Evolutionary conservation across 371 early-diverging fungal genomes (phyloP), one percentile per base, ranked within the genome.

Genomic region (Mucor lusitanicus): DNA sequence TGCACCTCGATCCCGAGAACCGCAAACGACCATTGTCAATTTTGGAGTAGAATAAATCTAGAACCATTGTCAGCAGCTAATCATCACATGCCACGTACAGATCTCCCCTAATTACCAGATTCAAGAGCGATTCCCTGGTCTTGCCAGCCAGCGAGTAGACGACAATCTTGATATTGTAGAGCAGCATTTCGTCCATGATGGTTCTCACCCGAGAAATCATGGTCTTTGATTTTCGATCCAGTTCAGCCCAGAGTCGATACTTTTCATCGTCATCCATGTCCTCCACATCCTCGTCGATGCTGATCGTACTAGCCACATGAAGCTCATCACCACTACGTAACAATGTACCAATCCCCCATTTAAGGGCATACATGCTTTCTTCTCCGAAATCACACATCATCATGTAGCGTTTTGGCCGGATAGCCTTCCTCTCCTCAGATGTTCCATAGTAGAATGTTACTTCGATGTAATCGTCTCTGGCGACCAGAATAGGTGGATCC

Each of bases 21-120:
- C 86, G 48, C 86, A 86, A 13, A 88, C 79, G 9, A 86, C 82
- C 72, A 86, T 86, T 0, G 86, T 83, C 42, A 86, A 60, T 63
- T 60, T 60, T n/a, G 76, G 73, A 58, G 83, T 64, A 12, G 77
- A 78, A 60, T 74, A 82, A 63, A 87, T 85, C 81, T 79, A 63
- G 2, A 61, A 23, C 8, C 8, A 13, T n/a, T 15, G 50, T 15
- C 21, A 23, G n/a, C 21, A 33, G 13, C 37, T 37, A 50, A 50
- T 23, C 8, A 50, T 50, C 23, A 25, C 50, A 50, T 25, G 23
- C 13, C 7, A 44, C 1, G 19, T 44, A 7, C 7, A 44, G 9
- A 6, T 23, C 23, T 27, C 19, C n/a, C 37, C 30, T 3, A 37
- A 8, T 46, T 83, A 83, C 87, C 82, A 85, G 69, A 46, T 79